Percentiles rank a stretch among this genome's conserved stretches.
Evolutionary conservation across 2,329 filamentous ascomycete genomes (phyloP).

Genomic region (Alternaria infectoria): DNA sequence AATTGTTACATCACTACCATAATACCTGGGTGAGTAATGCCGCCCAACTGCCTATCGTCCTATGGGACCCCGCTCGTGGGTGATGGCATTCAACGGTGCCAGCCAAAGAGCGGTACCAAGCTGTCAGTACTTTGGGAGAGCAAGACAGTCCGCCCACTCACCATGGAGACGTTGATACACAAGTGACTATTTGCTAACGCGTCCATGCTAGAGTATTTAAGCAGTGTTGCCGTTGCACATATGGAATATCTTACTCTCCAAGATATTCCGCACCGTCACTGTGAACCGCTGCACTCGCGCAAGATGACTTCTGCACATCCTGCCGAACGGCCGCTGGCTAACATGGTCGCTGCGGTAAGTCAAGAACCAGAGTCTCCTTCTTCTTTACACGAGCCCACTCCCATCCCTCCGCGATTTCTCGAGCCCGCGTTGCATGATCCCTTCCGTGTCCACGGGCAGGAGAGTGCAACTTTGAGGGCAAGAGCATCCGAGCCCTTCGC

Average conservation of each 20-base stretch:
- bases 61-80: conserved; percentile 6
- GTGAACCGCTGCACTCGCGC: conserved; percentile 33
- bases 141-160: conserved; percentile 5
- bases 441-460: not conserved
- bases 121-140: conserved; percentile 18
- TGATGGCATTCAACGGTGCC: conserved; percentile 9
- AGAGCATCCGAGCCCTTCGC: not conserved
- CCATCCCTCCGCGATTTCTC: not conserved
- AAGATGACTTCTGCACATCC: conserved; percentile 37
- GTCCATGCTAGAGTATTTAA: conserved; percentile 19
- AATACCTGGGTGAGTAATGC: conserved; percentile 14
- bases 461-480: not conserved
- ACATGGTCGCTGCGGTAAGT: conserved; percentile 42
- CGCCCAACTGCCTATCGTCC: not conserved
- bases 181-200: conserved; percentile 4
- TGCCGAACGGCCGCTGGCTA: conserved; percentile 28
- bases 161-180: conserved; percentile 7
- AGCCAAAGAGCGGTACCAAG: conserved; percentile 12
- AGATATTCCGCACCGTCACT: conserved; percentile 45
- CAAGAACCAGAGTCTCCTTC: conserved; percentile 8
- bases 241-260: conserved; percentile 51
- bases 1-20: conserved; percentile 15
- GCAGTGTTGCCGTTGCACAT: conserved; percentile 1
- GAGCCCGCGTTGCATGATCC: conserved; percentile 1
- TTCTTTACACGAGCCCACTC: conserved; percentile 1